Percentiles rank a stretch among this genome's conserved stretches.
These are phyloP conservation scores for Suillus plorans DNA, from an alignment of 768 basidiomycete species.

Conservation along the genomic window DNA sequence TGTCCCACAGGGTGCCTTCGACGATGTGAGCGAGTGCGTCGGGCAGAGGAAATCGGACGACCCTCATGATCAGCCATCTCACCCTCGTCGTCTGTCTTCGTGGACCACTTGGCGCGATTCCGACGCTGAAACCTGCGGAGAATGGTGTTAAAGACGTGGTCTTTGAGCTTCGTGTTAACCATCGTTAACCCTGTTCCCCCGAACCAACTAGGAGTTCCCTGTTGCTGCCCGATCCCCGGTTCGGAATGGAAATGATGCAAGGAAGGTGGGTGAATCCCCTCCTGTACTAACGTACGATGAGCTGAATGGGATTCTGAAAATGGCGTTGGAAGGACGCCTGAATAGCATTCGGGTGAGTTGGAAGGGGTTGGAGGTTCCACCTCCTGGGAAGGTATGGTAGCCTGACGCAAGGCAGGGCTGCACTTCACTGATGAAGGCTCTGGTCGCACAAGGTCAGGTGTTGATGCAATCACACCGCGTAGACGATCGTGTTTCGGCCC, in stretches of 20 bases:
- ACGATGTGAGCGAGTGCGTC: constrained; percentile 16
- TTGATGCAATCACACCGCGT: constrained; percentile 61
- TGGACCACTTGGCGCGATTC: constrained; percentile 32
- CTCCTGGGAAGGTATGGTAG: constrained; percentile 37
- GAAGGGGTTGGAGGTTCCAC: constrained; percentile 50
- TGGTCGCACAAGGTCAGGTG: constrained; percentile 57
- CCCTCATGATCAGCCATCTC: constrained; percentile 46
- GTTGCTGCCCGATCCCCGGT: constrained; percentile 27
- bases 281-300: constrained; percentile 20
- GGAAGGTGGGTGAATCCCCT: constrained; percentile 31
- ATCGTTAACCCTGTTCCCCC: constrained; percentile 91
- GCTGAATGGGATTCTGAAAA: constrained; percentile 23
- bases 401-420: constrained; percentile 43
- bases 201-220: constrained; percentile 55
- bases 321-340: constrained; percentile 31
- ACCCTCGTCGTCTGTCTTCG: constrained; percentile 57
- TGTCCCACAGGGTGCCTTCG: constrained; percentile 22
- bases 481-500: constrained; percentile 47
- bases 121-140: constrained; percentile 70
- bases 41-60: constrained; percentile 15
- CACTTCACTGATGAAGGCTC: constrained; percentile 25
- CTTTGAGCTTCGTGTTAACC: constrained; percentile 92
- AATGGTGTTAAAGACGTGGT: constrained; percentile 92
- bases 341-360: constrained; percentile 42
- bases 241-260: constrained; percentile 45